These are phyloP conservation scores for Mycena floridula DNA, from an alignment of 768 basidiomycete genomes.

Conservation along the genomic window DNA sequence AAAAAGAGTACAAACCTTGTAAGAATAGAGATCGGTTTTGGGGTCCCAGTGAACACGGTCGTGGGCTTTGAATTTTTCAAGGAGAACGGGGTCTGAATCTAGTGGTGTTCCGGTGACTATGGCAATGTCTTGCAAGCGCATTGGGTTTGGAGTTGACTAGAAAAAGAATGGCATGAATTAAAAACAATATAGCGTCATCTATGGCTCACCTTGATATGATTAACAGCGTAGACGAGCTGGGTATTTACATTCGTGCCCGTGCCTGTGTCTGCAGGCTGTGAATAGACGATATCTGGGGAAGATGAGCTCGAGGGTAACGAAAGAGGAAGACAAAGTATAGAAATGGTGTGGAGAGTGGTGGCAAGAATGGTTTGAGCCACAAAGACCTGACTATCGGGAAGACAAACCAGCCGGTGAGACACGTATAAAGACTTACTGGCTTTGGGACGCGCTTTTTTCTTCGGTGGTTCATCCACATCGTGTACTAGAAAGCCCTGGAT, in stretches of 20 bases:
- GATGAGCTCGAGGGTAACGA: too few relatives aligned
- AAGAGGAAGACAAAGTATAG: slow-evolving; percentile 2
- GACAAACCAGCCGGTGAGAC: too few relatives aligned
- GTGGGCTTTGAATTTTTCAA: slow-evolving; percentile 79
- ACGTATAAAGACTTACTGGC: slow-evolving; percentile 40
- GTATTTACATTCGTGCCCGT: slow-evolving; percentile 80
- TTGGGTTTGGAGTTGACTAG: slow-evolving; percentile 68
- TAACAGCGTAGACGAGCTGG: slow-evolving; percentile 80
- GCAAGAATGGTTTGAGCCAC: too few relatives aligned
- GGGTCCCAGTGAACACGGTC: slow-evolving; percentile 76
- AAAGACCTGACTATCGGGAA: too few relatives aligned
- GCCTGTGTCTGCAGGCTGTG: slow-evolving; percentile 84
- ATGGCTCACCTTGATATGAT: slow-evolving; percentile 63
- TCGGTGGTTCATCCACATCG: slow-evolving; percentile 14
- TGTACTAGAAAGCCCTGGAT: background rate
- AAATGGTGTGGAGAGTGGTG: too few relatives aligned
- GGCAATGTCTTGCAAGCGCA: slow-evolving; percentile 84
- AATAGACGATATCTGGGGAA: slow-evolving; percentile 64
- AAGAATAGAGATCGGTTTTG: slow-evolving; percentile 81
- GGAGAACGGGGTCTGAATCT: slow-evolving; percentile 59
- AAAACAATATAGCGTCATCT: slow-evolving; percentile 5
- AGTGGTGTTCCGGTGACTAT: slow-evolving; percentile 75
- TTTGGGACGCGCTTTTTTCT: slow-evolving; percentile 62
- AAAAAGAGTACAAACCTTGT: slow-evolving; percentile 51
- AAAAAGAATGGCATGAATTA: slow-evolving; percentile 4